A percentile compares a stretch with the other conserved stretches of the same genome.
Conservation (phyloP, 2,329 filamentous ascomycete genomes). For the Hortaea sp. region DNA sequence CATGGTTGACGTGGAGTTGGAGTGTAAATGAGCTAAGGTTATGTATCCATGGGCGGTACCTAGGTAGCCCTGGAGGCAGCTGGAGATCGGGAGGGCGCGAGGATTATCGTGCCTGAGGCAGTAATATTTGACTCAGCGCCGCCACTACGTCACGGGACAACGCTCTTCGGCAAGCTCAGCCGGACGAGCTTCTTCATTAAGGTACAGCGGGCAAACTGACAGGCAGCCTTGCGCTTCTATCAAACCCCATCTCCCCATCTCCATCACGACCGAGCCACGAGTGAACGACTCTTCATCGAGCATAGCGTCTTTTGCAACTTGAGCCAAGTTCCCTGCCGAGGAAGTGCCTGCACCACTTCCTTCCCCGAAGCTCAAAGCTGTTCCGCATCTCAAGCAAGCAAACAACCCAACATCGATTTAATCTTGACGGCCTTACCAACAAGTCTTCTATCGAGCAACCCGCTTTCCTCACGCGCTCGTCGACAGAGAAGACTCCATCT, state of each 20-base stretch:
- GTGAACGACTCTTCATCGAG: no score
- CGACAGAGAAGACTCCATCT: no score
- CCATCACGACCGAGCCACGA: no score
- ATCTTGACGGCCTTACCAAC: background rate
- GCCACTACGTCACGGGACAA: background rate
- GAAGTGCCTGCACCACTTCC: conserved; percentile 2
- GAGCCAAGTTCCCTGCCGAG: background rate
- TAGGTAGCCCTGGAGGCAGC: no score
- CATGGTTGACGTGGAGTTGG: no score
- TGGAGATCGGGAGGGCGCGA: no score
- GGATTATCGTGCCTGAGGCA: background rate
- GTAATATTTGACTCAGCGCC: background rate
- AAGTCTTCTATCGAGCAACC: no score
- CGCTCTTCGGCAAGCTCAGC: background rate
- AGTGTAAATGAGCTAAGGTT: no score
- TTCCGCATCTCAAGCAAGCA: background rate
- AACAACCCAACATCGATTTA: background rate
- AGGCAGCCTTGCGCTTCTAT: background rate
- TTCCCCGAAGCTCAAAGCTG: background rate
- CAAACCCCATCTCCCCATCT: no score
- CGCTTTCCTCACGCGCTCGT: no score
- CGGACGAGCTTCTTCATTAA: background rate
- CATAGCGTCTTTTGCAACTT: no score
- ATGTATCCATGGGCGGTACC: no score
- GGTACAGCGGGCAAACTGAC: background rate